A percentile compares a stretch with the other conserved stretches of the same genome.
Evolutionary conservation across 176 grass and related monocot genomes (phyloP).

Genomic region (Avena insularis): DNA sequence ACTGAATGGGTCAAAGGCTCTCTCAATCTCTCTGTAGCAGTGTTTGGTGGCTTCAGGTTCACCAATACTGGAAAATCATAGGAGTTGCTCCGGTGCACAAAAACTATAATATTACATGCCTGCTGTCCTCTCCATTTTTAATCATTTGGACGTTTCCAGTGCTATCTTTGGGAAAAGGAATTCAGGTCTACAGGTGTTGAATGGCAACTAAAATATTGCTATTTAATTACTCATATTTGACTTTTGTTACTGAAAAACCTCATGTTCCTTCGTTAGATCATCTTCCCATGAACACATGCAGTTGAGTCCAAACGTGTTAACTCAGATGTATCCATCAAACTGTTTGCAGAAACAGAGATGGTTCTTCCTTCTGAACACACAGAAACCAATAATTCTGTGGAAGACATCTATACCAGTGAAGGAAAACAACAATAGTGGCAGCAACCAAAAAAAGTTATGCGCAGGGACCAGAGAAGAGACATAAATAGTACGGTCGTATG

Average conservation of each 20-base stretch:
- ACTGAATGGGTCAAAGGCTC: slow-evolving; percentile 31
- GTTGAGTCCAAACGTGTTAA: slow-evolving; percentile 17
- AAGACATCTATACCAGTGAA: slow-evolving; percentile 23
- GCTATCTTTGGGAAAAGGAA: background rate
- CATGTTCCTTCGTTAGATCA: slow-evolving; percentile 42
- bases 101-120: slow-evolving; percentile 19
- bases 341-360: slow-evolving; percentile 24
- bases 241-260: slow-evolving; percentile 1
- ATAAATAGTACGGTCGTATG: background rate
- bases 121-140: slow-evolving; percentile 4
- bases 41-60: slow-evolving; percentile 77
- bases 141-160: slow-evolving; percentile 38
- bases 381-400: slow-evolving; percentile 32
- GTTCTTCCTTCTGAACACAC: slow-evolving; percentile 29
- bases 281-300: slow-evolving; percentile 22
- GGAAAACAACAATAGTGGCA: slow-evolving; percentile 29
- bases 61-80: slow-evolving; percentile 71
- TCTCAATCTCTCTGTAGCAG: background rate
- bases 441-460: background rate
- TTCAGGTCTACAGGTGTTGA: slow-evolving; percentile 7
- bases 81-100: slow-evolving; percentile 22
- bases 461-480: slow-evolving; percentile 1
- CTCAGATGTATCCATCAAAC: background rate
- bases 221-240: slow-evolving; percentile 7
- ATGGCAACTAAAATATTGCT: slow-evolving; percentile 12